Evolutionary conservation across 2,329 filamentous ascomycete genomes (phyloP).

Genomic region (Catunica adiposa): DNA sequence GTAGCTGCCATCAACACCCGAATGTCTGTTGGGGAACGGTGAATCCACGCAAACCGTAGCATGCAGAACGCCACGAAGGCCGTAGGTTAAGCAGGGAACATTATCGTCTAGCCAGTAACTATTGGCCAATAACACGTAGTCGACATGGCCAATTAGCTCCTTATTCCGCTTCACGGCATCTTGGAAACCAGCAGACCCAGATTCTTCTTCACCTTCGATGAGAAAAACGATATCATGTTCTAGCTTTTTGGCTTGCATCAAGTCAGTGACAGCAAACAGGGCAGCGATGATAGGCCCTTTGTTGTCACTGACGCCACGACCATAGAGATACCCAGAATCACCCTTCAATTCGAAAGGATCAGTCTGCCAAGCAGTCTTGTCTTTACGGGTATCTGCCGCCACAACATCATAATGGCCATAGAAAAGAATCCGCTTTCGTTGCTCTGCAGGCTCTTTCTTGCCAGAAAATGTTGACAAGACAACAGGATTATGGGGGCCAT

Average conservation of each 20-base stretch:
- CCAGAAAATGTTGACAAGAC: slow-evolving; percentile 78
- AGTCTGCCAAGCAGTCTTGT: slow-evolving; percentile 53
- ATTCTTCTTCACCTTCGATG: slow-evolving; percentile 94
- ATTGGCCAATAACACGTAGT: slow-evolving; percentile 91
- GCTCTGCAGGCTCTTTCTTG: slow-evolving; percentile 45
- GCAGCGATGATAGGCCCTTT: slow-evolving; percentile 93
- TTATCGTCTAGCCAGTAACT: slow-evolving; percentile 98
- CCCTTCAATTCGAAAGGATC: slow-evolving; percentile 86
- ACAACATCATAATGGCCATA: slow-evolving; percentile 99
- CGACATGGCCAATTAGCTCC: slow-evolving; percentile 69
- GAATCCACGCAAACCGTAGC: slow-evolving; percentile 81
- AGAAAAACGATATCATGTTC: slow-evolving; percentile 83
- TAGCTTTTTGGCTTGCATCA: slow-evolving; percentile 67
- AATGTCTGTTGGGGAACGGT: slow-evolving; percentile 75
- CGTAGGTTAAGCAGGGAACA: slow-evolving; percentile 88
- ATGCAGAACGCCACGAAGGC: slow-evolving; percentile 81
- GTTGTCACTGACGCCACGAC: slow-evolving; percentile 92
- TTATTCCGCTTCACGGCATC: slow-evolving; percentile 68
- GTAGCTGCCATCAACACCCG: slow-evolving; percentile 87
- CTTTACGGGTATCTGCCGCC: slow-evolving; percentile 63
- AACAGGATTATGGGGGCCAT: slow-evolving; percentile 71
- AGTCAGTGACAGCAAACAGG: slow-evolving; percentile 79
- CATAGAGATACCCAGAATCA: slow-evolving; percentile 83
- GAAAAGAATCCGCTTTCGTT: slow-evolving; percentile 77
- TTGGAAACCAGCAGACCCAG: slow-evolving; percentile 78